Conservation (phyloP, 1,284 basidiomycete genomes). For the Heterobasidion parviporum region DNA sequence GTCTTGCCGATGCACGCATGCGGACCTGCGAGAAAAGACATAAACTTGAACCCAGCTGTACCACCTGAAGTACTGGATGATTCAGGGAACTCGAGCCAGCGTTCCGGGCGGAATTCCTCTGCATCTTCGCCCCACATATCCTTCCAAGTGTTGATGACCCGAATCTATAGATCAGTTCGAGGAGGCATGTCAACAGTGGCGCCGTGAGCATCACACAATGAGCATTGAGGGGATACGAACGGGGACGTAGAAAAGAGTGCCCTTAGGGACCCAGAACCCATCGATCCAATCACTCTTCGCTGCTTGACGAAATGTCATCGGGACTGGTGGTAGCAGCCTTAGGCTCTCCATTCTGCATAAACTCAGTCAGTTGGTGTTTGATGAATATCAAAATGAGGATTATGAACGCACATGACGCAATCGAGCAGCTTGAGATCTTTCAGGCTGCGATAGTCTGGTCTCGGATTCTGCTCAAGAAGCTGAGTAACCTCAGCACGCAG, state of each 20-base stretch:
- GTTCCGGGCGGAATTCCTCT: constrained; percentile 33
- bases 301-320: constrained; percentile 36
- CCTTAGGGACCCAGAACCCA: constrained; percentile 36
- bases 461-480: constrained; percentile 24
- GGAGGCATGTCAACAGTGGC: background rate
- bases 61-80: constrained; percentile 15
- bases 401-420: constrained; percentile 32
- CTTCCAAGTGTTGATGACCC: constrained; percentile 39
- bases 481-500: constrained; percentile 36
- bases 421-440: constrained; percentile 39
- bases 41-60: constrained; percentile 27
- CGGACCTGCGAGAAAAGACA: constrained; percentile 38
- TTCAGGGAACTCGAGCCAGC: constrained; percentile 33
- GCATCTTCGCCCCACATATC: constrained; percentile 38
- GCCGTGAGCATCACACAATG: background rate
- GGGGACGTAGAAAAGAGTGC: constrained; percentile 38
- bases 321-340: constrained; percentile 36
- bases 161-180: constrained; percentile 24
- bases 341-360: constrained; percentile 25
- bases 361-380: background rate
- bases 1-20: constrained; percentile 43
- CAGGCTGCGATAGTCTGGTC: constrained; percentile 35
- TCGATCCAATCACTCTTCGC: constrained; percentile 34
- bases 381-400: background rate
- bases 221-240: constrained; percentile 18